Conservation (phyloP, 2,329 filamentous ascomycete genomes). For the Plectosphaerella sp. region DNA sequence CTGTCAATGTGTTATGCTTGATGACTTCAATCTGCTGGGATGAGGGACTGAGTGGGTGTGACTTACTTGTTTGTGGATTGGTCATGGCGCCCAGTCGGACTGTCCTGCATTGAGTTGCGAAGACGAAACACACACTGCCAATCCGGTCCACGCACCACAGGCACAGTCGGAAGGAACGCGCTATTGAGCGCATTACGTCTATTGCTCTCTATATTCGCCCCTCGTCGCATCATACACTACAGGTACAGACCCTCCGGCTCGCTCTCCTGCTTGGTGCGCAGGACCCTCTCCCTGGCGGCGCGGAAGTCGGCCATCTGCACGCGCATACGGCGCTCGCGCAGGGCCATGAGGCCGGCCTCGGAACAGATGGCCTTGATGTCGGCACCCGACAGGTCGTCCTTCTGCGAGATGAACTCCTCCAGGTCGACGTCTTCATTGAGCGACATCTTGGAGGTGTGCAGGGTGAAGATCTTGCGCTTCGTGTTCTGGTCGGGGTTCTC, state of each 20-base stretch:
- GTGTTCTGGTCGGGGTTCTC: slow-evolving; percentile 76
- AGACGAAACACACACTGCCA: too few relatives aligned
- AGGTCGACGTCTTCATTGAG: slow-evolving; percentile 95
- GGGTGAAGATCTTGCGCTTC: slow-evolving; percentile 93
- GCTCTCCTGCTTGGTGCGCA: slow-evolving; percentile 98
- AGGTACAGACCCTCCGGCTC: slow-evolving; percentile 98
- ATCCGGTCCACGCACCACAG: too few relatives aligned
- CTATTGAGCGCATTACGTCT: too few relatives aligned
- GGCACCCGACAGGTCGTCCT: slow-evolving; percentile 93
- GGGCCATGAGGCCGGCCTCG: slow-evolving; percentile 88
- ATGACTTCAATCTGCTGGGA: too few relatives aligned
- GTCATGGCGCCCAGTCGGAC: too few relatives aligned
- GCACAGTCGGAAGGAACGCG: too few relatives aligned
- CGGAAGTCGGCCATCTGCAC: slow-evolving; percentile 99
- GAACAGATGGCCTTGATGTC: slow-evolving; percentile 99
- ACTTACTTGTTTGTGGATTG: too few relatives aligned
- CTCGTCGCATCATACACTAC: slow-evolving; percentile 46
- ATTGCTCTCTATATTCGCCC: too few relatives aligned
- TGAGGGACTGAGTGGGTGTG: too few relatives aligned
- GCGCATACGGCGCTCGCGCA: slow-evolving; percentile 92
- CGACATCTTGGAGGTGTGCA: slow-evolving; percentile 99
- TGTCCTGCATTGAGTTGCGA: too few relatives aligned
- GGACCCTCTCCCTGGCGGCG: slow-evolving; percentile 83
- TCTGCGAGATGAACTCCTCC: slow-evolving; percentile 97
- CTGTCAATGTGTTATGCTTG: too few relatives aligned